These are phyloP conservation scores for Apophysomyces trapeziformis DNA, from an alignment of 371 early-diverging fungal genomes.

Conservation along the genomic window DNA sequence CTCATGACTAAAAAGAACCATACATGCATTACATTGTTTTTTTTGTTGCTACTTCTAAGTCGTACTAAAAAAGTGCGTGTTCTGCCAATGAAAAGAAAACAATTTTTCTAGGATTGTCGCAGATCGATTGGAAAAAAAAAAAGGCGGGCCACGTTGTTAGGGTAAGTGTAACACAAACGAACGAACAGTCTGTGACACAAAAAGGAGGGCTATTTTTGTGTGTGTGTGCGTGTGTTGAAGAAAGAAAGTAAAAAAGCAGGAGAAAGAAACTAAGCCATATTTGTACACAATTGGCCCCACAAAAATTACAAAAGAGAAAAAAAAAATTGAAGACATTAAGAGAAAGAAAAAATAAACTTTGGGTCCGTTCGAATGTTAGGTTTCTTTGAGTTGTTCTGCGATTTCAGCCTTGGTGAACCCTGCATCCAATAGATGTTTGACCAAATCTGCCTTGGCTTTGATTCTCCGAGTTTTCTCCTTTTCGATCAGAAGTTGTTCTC, in stretches of 20 bases:
- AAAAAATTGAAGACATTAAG: too few relatives aligned
- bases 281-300: slow-evolving; percentile 10
- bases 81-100: not conserved
- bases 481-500: slow-evolving; percentile 48
- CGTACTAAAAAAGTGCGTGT: not conserved
- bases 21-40: too few relatives aligned
- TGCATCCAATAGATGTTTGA: slow-evolving; percentile 47
- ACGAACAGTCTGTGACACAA: slow-evolving; percentile 11
- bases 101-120: not conserved
- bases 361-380: slow-evolving; percentile 3
- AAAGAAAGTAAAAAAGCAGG: not conserved
- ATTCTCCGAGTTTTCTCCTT: slow-evolving; percentile 47
- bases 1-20: not conserved
- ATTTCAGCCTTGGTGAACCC: slow-evolving; percentile 50
- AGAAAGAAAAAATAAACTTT: slow-evolving; percentile 2
- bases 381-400: slow-evolving; percentile 41
- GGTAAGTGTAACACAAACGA: slow-evolving; percentile 8
- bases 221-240: not conserved
- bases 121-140: slow-evolving; percentile 4
- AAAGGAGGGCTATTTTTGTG: slow-evolving; percentile 4
- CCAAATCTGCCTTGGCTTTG: slow-evolving; percentile 51
- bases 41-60: too few relatives aligned
- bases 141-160: slow-evolving; percentile 9
- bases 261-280: slow-evolving; percentile 11
- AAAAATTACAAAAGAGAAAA: not conserved